Conservation (phyloP, 495 filamentous ascomycete species). For the Acidomyces sp. region DNA sequence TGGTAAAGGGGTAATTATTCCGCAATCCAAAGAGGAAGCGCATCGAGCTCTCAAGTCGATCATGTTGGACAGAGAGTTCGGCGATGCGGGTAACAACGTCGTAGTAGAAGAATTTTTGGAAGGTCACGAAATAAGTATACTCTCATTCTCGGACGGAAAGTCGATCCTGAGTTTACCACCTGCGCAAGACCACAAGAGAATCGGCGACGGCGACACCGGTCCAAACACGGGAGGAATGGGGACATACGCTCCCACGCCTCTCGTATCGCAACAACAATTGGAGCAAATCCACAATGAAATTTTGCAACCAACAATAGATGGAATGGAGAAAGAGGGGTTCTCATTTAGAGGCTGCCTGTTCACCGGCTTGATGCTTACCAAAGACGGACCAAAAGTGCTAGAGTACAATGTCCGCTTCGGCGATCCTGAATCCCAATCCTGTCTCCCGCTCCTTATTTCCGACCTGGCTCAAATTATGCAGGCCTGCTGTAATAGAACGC, state of each 20-base stretch:
- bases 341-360: slow-evolving; percentile 83
- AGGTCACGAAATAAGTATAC: slow-evolving; percentile 82
- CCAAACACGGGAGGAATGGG: slow-evolving; percentile 98
- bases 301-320: slow-evolving; percentile 77
- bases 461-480: slow-evolving; percentile 87
- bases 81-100: slow-evolving; percentile 75
- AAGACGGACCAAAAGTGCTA: slow-evolving; percentile 70
- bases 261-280: slow-evolving; percentile 61
- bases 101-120: slow-evolving; percentile 92
- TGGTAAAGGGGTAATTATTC: slow-evolving; percentile 87
- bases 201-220: slow-evolving; percentile 79
- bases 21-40: slow-evolving; percentile 66
- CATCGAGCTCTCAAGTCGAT: slow-evolving; percentile 70
- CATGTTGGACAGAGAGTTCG: slow-evolving; percentile 82
- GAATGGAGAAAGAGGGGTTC: slow-evolving; percentile 66
- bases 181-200: slow-evolving; percentile 92
- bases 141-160: slow-evolving; percentile 83
- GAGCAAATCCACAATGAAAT: slow-evolving; percentile 69
- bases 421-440: slow-evolving; percentile 90
- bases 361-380: slow-evolving; percentile 92
- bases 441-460: slow-evolving; percentile 72
- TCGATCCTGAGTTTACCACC: slow-evolving; percentile 75
- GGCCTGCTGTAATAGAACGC: slow-evolving; percentile 63
- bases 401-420: slow-evolving; percentile 98
- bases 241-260: slow-evolving; percentile 73